Percentiles rank a stretch among this genome's conserved stretches.
phyloP scores from a whole-genome alignment of 2,329 filamentous ascomycete species.

The Botrytis pseudocinerea region DNA sequence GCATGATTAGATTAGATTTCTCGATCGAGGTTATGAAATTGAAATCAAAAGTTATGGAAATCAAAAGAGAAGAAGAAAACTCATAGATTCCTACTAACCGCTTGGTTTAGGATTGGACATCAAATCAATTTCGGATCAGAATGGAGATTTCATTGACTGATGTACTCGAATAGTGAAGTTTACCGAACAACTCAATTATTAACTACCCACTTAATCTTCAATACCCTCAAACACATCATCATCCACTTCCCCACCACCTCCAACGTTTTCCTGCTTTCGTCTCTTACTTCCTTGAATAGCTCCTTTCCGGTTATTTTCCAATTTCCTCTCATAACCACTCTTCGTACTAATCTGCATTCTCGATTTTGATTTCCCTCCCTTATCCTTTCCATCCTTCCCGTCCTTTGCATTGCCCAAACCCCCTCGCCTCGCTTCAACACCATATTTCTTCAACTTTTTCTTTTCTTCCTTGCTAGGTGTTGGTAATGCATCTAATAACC shows the following conservation, averaged over 20 bases:
- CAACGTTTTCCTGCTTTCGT: slow-evolving; percentile 44
- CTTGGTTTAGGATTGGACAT: neutral
- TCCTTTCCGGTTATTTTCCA: slow-evolving; percentile 65
- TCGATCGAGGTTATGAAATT: neutral
- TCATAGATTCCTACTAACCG: neutral
- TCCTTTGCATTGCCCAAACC: slow-evolving; percentile 44
- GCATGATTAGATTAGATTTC: neutral
- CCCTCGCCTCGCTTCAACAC: slow-evolving; percentile 69
- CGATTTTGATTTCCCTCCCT: slow-evolving; percentile 33
- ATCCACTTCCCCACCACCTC: slow-evolving; percentile 30
- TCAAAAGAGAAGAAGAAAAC: neutral
- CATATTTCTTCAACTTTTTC: slow-evolving; percentile 77
- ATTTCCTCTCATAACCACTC: slow-evolving; percentile 71
- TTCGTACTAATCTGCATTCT: slow-evolving; percentile 73
- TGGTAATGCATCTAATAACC: slow-evolving; percentile 85
- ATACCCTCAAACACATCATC: slow-evolving; percentile 51
- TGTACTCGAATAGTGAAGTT: neutral
- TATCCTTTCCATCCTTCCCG: slow-evolving; percentile 43
- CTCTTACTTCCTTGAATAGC: slow-evolving; percentile 64
- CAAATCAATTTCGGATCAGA: neutral
- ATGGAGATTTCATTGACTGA: neutral
- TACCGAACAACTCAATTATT: neutral
- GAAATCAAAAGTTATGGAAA: neutral
- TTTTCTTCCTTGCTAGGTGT: slow-evolving; percentile 80
- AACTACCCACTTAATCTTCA: slow-evolving; percentile 42